Evolutionary conservation across 768 basidiomycete genomes (phyloP).

Genomic region (Hericium coralloides): DNA sequence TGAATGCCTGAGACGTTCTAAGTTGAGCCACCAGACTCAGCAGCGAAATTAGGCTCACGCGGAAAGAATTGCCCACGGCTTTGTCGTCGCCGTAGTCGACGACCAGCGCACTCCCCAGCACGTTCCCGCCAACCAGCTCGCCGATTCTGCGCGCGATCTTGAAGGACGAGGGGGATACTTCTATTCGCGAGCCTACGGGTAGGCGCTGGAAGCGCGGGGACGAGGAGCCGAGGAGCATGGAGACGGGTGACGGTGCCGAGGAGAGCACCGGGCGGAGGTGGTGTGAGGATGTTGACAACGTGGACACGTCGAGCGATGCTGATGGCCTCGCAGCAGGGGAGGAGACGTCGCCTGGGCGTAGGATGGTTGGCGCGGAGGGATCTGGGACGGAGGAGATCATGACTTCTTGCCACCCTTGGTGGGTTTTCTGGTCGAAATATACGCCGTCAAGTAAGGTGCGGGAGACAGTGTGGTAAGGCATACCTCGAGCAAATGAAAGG

Average conservation of each 20-base stretch:
- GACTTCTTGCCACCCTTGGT: conserved; percentile 81
- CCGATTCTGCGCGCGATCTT: conserved; percentile 61
- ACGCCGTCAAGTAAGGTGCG: neutral
- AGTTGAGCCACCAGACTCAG: neutral
- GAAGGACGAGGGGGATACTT: conserved; percentile 69
- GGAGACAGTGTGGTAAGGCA: conserved; percentile 5
- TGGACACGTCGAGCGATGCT: neutral
- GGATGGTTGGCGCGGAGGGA: conserved; percentile 24
- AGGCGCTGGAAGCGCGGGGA: conserved; percentile 64
- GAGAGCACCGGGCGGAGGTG: conserved; percentile 61
- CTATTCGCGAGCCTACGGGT: conserved; percentile 64
- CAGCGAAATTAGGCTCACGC: conserved; percentile 45
- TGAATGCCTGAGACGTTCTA: conserved; percentile 62
- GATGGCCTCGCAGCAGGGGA: neutral
- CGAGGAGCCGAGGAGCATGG: conserved; percentile 49
- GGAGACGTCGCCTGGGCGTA: conserved; percentile 10
- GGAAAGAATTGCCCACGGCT: conserved; percentile 63
- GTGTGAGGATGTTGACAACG: conserved; percentile 10
- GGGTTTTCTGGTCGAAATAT: conserved; percentile 46
- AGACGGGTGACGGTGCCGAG: conserved; percentile 41
- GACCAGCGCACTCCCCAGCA: conserved; percentile 50
- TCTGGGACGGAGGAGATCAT: conserved; percentile 47
- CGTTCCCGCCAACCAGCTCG: conserved; percentile 39
- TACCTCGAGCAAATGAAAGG: conserved; percentile 85
- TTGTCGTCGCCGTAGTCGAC: conserved; percentile 84